Evolutionary conservation across 2,329 filamentous ascomycete genomes (phyloP).

Genomic region (Trichoderma endophyticum): DNA sequence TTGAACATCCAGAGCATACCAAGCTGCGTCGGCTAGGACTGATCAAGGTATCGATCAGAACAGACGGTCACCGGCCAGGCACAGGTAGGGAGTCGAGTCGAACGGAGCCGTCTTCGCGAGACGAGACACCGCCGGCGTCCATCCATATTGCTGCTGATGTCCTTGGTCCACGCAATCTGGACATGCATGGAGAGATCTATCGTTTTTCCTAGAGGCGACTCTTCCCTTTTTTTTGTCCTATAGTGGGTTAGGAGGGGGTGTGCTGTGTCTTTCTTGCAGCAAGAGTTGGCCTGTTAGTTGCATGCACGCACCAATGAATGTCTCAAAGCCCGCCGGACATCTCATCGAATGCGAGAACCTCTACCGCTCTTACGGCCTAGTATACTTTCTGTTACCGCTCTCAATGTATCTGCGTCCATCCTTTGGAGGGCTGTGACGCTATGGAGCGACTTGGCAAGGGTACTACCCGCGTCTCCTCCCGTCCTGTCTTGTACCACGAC

Average conservation of each 20-base stretch:
- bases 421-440: background rate
- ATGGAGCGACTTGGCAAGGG: background rate
- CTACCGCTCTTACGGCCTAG: background rate
- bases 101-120: background rate
- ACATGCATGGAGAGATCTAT: constrained; percentile 2
- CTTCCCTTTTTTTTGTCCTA: background rate
- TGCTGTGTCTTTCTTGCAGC: constrained; percentile 3
- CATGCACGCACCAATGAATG: background rate
- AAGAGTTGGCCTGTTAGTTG: background rate
- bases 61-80: background rate
- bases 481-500: background rate
- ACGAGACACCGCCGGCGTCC: background rate
- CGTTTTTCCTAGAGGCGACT: background rate
- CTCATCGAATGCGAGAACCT: background rate
- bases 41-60: background rate
- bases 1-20: background rate
- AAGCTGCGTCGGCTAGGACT: constrained; percentile 1
- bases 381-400: background rate
- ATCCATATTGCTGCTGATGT: background rate
- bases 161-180: background rate
- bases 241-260: background rate
- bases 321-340: background rate
- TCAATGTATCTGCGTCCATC: background rate
- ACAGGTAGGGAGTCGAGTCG: background rate
- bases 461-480: background rate